A percentile compares a stretch with the other conserved stretches of the same genome.
Conservation (phyloP, 2,329 filamentous ascomycete genomes). For the Cytospora chrysosperma region DNA sequence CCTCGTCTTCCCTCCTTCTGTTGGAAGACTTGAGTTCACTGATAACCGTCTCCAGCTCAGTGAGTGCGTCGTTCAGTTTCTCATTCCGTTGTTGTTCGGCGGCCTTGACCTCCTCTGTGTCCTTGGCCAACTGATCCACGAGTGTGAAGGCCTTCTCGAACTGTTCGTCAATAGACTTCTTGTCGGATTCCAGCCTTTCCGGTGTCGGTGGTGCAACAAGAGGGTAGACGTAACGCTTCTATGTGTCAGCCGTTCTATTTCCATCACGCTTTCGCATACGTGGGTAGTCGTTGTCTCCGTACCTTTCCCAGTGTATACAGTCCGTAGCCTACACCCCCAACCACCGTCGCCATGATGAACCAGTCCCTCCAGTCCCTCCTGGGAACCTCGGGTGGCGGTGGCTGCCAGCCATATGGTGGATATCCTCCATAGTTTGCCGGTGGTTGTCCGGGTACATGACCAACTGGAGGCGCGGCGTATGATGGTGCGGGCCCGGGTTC, state of each 20-base stretch:
- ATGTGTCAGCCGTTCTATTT: neutral
- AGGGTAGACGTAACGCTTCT: constrained; percentile 82
- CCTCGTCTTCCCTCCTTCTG: constrained; percentile 81
- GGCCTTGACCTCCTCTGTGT: constrained; percentile 83
- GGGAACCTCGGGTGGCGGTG: constrained; percentile 58
- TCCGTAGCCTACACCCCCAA: constrained; percentile 85
- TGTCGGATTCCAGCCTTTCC: constrained; percentile 91
- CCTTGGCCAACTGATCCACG: constrained; percentile 86
- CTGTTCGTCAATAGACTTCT: constrained; percentile 85
- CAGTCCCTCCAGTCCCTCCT: constrained; percentile 95
- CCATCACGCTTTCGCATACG: too few species aligned
- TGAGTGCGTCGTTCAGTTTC: constrained; percentile 75
- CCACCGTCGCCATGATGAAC: constrained; percentile 99
- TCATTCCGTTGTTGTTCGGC: constrained; percentile 83
- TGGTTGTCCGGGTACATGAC: constrained; percentile 45
- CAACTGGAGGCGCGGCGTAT: constrained; percentile 44
- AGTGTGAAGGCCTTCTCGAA: constrained; percentile 90
- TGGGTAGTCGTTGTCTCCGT: constrained; percentile 28
- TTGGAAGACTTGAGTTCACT: constrained; percentile 78
- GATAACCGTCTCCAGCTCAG: constrained; percentile 82
- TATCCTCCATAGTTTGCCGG: constrained; percentile 46
- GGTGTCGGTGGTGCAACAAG: constrained; percentile 91
- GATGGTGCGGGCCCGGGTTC: constrained; percentile 44
- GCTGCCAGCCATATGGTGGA: constrained; percentile 56
- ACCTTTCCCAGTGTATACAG: constrained; percentile 86